These are phyloP conservation scores for Amoeboaphelidium protococcarum DNA, from an alignment of 371 early-diverging fungal species.

Conservation along the genomic window DNA sequence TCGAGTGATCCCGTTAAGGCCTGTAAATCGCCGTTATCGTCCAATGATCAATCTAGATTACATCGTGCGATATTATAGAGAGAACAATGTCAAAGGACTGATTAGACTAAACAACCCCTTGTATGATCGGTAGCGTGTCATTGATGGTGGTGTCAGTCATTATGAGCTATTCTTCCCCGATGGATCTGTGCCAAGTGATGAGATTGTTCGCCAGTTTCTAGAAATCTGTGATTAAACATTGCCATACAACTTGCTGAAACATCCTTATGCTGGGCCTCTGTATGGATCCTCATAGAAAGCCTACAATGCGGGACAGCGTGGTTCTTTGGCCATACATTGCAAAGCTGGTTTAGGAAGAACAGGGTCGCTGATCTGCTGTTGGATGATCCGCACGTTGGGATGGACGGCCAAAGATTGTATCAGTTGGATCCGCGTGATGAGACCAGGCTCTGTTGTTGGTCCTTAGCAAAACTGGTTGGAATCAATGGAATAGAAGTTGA, in stretches of 20 bases:
- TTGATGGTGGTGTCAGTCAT: constrained; percentile 23
- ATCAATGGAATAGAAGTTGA: not conserved
- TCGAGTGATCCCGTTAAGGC: no score
- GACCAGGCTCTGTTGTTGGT: constrained; percentile 35
- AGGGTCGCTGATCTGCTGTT: constrained; percentile 35
- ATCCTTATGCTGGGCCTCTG: no score
- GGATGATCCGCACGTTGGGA: constrained; percentile 28
- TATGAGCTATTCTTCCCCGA: constrained; percentile 30
- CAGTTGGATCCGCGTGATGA: constrained; percentile 21
- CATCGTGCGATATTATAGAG: constrained; percentile 11
- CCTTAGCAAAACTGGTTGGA: constrained; percentile 32
- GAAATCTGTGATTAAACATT: constrained; percentile 15
- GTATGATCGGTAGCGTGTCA: constrained; percentile 21
- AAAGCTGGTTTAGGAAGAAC: constrained; percentile 51
- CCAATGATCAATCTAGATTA: constrained; percentile 15
- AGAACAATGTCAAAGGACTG: constrained; percentile 13
- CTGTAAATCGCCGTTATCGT: not conserved
- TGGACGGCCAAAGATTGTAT: constrained; percentile 28
- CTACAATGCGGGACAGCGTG: constrained; percentile 1
- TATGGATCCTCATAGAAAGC: not conserved
- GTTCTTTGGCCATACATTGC: constrained; percentile 37
- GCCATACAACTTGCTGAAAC: no score
- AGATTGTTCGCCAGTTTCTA: constrained; percentile 22
- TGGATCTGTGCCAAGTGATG: constrained; percentile 27
- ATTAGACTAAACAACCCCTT: constrained; percentile 27